A percentile compares a stretch with the other conserved stretches of the same genome.
phyloP scores from a whole-genome alignment of 768 basidiomycete species.

The Xerocomellus intermedius region DNA sequence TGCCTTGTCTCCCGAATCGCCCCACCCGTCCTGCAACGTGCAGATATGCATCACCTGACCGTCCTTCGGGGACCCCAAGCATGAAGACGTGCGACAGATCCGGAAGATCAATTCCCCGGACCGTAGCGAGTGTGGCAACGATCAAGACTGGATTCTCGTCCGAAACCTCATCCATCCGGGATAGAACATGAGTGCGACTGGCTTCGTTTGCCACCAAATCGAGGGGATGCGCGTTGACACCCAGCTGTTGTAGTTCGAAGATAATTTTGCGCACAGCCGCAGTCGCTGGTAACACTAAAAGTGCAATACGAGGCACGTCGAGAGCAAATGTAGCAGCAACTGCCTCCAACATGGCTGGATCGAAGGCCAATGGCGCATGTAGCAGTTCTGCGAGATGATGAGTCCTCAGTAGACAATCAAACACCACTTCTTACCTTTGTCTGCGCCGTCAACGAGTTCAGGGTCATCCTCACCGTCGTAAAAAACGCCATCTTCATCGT shows the following conservation, averaged over 20 bases:
- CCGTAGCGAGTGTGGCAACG: slow-evolving; percentile 66
- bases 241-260: slow-evolving; percentile 60
- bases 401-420: slow-evolving; percentile 2
- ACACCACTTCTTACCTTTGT: slow-evolving; percentile 20
- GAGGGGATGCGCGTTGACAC: slow-evolving; percentile 63
- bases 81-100: slow-evolving; percentile 74
- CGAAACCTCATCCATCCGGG: slow-evolving; percentile 28
- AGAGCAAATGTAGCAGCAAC: slow-evolving; percentile 69
- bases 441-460: slow-evolving; percentile 16
- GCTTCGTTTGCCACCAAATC: slow-evolving; percentile 48
- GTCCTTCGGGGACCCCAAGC: slow-evolving; percentile 55
- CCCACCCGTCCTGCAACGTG: slow-evolving; percentile 78
- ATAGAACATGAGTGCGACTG: slow-evolving; percentile 44
- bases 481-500: slow-evolving; percentile 20
- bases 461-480: slow-evolving; percentile 24
- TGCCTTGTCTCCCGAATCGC: slow-evolving; percentile 63
- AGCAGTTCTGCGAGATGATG: slow-evolving; percentile 40
- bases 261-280: slow-evolving; percentile 62
- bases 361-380: slow-evolving; percentile 50
- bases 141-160: slow-evolving; percentile 60
- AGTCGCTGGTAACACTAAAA: slow-evolving; percentile 65
- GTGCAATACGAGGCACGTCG: slow-evolving; percentile 64
- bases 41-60: slow-evolving; percentile 57
- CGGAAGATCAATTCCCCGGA: slow-evolving; percentile 72
- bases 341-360: slow-evolving; percentile 59